Base-by-base conservation (phyloP, 352 stramenopile species). In the Pythium rishiriense region DNA sequence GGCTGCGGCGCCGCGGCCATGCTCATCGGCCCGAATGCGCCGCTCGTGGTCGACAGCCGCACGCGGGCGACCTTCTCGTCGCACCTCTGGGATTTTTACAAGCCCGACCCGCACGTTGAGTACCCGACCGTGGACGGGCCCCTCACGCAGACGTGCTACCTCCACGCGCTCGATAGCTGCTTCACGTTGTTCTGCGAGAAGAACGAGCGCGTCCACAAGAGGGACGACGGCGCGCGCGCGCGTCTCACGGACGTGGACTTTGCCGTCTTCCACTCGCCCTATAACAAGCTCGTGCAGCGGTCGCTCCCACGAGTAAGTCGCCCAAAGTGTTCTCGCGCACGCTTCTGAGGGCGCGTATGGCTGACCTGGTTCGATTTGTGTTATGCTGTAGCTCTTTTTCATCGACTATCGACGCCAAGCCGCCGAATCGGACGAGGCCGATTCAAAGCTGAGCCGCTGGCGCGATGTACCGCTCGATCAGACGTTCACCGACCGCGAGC, bases 261-360 rank as follows among this genome's bases (percentile, higher is more conserved):
- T 73, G 93, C 91, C 29, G 82, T 98, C 19, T 99, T 99, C 78
- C 97, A 99, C 85, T 97, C 97, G 24, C 97, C 97, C 0, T 99
- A 99, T 91, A 99, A 99, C 79, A 99, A 99, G 75, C 73, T 99
- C 39, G 97, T 99, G 49, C 92, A 99, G 70, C 99, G 99, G 68
- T 96, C 87, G 15, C 98, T 98, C 70, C 85, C 80, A 22, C 88
- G 97, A 43, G 78, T 99, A 53, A 42, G 76, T 70, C n/a, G n/a
- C n/a, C n/a, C n/a, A n/a, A n/a, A n/a, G n/a, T n/a, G n/a, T n/a
- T n/a, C n/a, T n/a, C n/a, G n/a, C n/a, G n/a, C n/a, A n/a, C n/a
- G n/a, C n/a, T n/a, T n/a, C n/a, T n/a, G n/a, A n/a, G n/a, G n/a
- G n/a, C n/a, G n/a, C n/a, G n/a, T n/a, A n/a, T n/a, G n/a, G n/a